Evolutionary conservation across 2,329 filamentous ascomycete species (phyloP).

Genomic region (Nothomitra cinnamomea): DNA sequence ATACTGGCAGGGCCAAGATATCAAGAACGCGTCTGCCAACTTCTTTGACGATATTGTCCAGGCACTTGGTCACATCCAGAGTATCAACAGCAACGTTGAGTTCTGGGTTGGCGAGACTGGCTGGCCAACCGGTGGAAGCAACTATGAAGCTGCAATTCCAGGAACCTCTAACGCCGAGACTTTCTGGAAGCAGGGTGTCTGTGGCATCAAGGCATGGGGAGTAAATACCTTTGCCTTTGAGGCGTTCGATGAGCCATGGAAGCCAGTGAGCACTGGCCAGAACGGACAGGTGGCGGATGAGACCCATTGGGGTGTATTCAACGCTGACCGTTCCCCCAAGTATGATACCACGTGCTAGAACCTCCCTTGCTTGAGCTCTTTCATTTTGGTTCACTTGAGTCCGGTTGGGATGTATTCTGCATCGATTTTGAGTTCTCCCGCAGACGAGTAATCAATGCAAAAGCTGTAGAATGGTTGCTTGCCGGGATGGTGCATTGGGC

Average conservation of each 20-base stretch:
- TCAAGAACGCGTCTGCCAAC: slow-evolving; percentile 39
- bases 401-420: not conserved
- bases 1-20: slow-evolving; percentile 51
- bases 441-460: not conserved
- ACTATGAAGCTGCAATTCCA: slow-evolving; percentile 44
- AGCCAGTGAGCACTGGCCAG: slow-evolving; percentile 45
- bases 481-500: slow-evolving; percentile 3
- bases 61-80: slow-evolving; percentile 45
- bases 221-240: slow-evolving; percentile 58
- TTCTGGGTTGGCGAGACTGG: slow-evolving; percentile 55
- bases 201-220: slow-evolving; percentile 45
- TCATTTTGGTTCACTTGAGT: not conserved
- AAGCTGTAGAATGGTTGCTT: not conserved
- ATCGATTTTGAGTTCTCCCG: not conserved
- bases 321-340: slow-evolving; percentile 38
- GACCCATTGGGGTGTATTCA: slow-evolving; percentile 54
- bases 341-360: slow-evolving; percentile 32
- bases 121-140: slow-evolving; percentile 43
- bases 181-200: slow-evolving; percentile 46
- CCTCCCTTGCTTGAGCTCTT: not conserved
- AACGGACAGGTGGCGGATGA: slow-evolving; percentile 44
- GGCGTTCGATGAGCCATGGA: slow-evolving; percentile 58
- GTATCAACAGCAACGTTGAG: slow-evolving; percentile 38
- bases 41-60: slow-evolving; percentile 52
- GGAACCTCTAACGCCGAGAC: slow-evolving; percentile 38